Evolutionary conservation across 148 eudicot genomes (phyloP).

Genomic region (Rhododendron henanense): DNA sequence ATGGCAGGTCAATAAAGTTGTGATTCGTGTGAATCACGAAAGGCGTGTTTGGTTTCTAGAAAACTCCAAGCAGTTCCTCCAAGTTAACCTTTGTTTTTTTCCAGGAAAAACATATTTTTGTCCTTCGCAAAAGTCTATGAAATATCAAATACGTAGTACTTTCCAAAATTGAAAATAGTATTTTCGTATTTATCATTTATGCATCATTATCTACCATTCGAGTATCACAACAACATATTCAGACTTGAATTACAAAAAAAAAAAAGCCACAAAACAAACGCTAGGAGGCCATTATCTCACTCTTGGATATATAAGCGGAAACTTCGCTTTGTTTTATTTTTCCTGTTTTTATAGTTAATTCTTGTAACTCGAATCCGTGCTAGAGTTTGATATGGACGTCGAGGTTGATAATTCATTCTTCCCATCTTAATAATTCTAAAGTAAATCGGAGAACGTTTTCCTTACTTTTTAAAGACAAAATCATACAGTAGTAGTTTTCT

Average conservation of each 20-base stretch:
- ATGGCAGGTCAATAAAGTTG: neutral
- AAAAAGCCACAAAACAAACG: neutral
- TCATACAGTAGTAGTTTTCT: too few relatives aligned
- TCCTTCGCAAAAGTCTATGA: neutral
- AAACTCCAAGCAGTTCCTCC: neutral
- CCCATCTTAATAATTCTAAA: neutral
- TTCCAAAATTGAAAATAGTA: neutral
- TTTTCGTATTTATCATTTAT: too few relatives aligned
- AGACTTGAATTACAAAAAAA: too few relatives aligned
- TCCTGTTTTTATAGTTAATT: neutral
- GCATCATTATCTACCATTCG: neutral
- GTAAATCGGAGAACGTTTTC: neutral
- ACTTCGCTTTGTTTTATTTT: neutral
- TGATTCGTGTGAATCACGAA: neutral
- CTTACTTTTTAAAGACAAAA: neutral
- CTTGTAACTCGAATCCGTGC: neutral
- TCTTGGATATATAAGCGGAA: neutral
- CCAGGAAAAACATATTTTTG: neutral
- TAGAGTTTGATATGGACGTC: neutral
- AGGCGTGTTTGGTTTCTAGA: neutral
- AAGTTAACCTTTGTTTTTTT: neutral
- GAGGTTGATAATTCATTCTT: neutral
- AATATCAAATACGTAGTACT: too few relatives aligned
- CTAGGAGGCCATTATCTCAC: too few relatives aligned
- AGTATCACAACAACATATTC: neutral